Evolutionary conservation across 441 rosid species (phyloP).

Genomic region (Biscutella auriculata): DNA sequence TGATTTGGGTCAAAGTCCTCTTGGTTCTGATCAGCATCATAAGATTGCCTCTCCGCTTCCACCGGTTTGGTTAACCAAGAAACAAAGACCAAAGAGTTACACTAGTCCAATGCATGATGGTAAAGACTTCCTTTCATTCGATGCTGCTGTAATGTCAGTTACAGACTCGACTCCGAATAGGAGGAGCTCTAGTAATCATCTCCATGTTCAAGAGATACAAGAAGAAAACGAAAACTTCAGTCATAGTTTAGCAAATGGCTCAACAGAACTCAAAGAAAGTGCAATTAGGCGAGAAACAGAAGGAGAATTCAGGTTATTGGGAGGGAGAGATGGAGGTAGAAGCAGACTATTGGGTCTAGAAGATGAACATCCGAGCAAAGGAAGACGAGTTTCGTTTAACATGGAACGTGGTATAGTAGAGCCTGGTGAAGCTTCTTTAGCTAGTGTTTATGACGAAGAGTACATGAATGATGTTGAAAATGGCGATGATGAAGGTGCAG

Average conservation of each 20-base stretch:
- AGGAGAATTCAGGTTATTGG: conserved; percentile 84
- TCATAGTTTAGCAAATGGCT: conserved; percentile 24
- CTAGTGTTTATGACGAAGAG: conserved; percentile 51
- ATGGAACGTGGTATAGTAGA: conserved; percentile 46
- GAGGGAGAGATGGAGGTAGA: conserved; percentile 63
- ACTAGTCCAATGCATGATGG: conserved; percentile 69
- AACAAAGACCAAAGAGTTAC: conserved; percentile 49
- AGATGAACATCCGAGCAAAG: conserved; percentile 73
- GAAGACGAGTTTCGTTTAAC: conserved; percentile 82
- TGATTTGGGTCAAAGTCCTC: conserved; percentile 90
- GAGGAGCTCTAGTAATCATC: conserved; percentile 17
- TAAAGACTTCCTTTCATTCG: conserved; percentile 65
- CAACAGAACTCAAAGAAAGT: conserved; percentile 58
- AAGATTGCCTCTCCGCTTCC: conserved; percentile 63
- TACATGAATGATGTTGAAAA: conserved; percentile 63
- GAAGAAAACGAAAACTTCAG: conserved; percentile 36
- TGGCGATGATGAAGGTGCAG: conserved; percentile 36
- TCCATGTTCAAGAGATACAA: conserved; percentile 43
- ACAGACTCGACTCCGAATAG: conserved; percentile 18
- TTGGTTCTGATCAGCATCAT: conserved; percentile 51
- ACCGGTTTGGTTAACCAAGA: conserved; percentile 60
- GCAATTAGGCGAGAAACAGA: conserved; percentile 95
- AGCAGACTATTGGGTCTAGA: conserved; percentile 58
- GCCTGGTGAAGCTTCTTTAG: conserved; percentile 53
- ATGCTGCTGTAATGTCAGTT: conserved; percentile 77